phyloP scores from a whole-genome alignment of 768 basidiomycete species.

The Pleurotus pulmonarius region DNA sequence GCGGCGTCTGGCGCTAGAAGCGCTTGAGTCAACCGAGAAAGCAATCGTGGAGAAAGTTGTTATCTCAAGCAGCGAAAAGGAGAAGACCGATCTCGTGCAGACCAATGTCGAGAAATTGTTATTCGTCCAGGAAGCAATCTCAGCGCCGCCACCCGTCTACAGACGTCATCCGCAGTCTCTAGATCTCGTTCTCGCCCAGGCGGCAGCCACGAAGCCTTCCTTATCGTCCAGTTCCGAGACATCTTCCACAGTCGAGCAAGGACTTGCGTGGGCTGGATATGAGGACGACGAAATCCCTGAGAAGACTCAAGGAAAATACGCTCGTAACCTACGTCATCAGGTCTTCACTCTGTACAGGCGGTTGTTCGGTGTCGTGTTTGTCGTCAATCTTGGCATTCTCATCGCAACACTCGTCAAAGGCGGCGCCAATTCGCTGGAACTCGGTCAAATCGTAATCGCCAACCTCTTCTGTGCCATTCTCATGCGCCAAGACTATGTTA shows the following conservation, averaged over 20 bases:
- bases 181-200: background rate
- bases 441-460: constrained; percentile 37
- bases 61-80: background rate
- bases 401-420: constrained; percentile 33
- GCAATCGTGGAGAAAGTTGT: constrained; percentile 1
- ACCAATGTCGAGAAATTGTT: constrained; percentile 11
- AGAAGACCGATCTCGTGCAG: background rate
- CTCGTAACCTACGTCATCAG: constrained; percentile 52
- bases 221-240: constrained; percentile 8
- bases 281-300: constrained; percentile 45
- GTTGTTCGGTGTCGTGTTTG: constrained; percentile 56
- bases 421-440: constrained; percentile 28
- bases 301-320: constrained; percentile 42
- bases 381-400: constrained; percentile 50
- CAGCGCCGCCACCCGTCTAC: constrained; percentile 23
- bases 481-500: constrained; percentile 55
- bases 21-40: constrained; percentile 5
- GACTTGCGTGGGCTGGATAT: constrained; percentile 50
- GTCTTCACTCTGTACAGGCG: constrained; percentile 56
- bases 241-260: constrained; percentile 22
- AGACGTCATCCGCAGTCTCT: constrained; percentile 1
- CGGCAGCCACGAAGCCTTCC: background rate
- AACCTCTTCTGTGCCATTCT: constrained; percentile 48
- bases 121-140: constrained; percentile 14
- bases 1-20: constrained; percentile 30